Base-by-base conservation (phyloP, 352 stramenopile genomes). In the Achlya hypogyna region DNA sequence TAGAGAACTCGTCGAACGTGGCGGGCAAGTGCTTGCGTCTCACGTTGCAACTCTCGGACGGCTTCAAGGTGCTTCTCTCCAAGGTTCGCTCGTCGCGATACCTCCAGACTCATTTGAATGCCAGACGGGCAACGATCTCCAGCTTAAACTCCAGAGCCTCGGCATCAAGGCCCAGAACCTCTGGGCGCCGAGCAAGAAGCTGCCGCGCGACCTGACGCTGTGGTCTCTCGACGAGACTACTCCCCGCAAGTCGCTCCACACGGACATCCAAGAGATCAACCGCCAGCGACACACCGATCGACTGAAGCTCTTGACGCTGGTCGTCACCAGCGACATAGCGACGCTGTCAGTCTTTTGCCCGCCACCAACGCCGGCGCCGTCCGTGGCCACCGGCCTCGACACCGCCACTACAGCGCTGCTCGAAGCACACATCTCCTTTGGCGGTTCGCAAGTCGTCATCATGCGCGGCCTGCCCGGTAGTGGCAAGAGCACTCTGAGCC, bases 401-500 rank as follows among this genome's bases (percentile, higher is more conserved):
- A 18, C 14, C n/a, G 38, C 38, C 38, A 45, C n/a, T 18, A 18
- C 12, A 18, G 14, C 38, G 38, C 38, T n/a, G 6, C 14, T 45
- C 38, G 38, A 10, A 9, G 38, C 38, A 18, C 38, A 45, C 6
- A 18, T 45, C 38, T 45, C 38, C 12, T 45, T 45, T 9, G n/a
- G 12, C 2, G 6, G 38, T 9, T 18, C 14, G 14, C 59, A 32
- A 45, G 38, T 58, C n/a, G 8, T 28, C 6, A 28, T 58, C 20
- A 12, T 67, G 10, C 60, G 60, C 20, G 60, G 60, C 14, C 28
- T 58, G 10, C 60, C 60, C 23, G 60, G 60, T 12, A 59, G 42
- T n/a, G 60, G 60, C 43, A 67, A 67, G 51, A 58, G 38, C 4
- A 67, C 60, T 9, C 6, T 53, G 1, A 42, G 23, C n/a, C 60